phyloP scores from a whole-genome alignment of 345 rosid species.

The Hevea brasiliensis region DNA sequence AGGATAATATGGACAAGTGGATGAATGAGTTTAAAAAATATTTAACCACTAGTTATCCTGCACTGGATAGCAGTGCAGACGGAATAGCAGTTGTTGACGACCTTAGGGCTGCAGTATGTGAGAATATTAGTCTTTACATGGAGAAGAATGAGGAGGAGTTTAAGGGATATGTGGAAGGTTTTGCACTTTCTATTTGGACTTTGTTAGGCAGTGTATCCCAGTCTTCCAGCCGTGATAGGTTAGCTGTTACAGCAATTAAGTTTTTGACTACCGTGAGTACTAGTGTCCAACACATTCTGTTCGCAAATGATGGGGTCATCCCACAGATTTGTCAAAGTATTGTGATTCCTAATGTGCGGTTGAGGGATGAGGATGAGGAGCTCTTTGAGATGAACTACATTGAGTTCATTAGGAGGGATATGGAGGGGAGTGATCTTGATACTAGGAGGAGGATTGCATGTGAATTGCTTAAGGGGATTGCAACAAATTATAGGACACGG shows the following conservation, averaged over 20 bases:
- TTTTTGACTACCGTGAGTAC: conserved; percentile 93
- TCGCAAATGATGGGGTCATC: conserved; percentile 72
- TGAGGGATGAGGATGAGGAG: conserved; percentile 96
- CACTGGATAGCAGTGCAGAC: conserved; percentile 50
- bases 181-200: conserved; percentile 86
- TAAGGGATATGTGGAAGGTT: conserved; percentile 59
- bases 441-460: conserved; percentile 98
- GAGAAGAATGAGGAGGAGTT: conserved; percentile 97
- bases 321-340: conserved; percentile 82
- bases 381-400: conserved; percentile 94
- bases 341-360: conserved; percentile 89
- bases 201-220: conserved; percentile 74
- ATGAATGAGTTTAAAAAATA: conserved; percentile 85
- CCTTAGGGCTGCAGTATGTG: conserved; percentile 85
- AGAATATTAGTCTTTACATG: conserved; percentile 90
- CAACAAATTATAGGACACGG: conserved; percentile 67
- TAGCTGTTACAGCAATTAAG: conserved; percentile 87
- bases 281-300: conserved; percentile 87
- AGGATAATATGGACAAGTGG: conserved; percentile 95
- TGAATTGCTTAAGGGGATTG: conserved; percentile 92
- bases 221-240: conserved; percentile 66
- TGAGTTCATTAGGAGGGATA: conserved; percentile 96
- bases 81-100: conserved; percentile 66
- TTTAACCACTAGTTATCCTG: conserved; percentile 57
- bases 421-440: conserved; percentile 99